Conservation (phyloP, 306 rosid genomes). For the Prunus mira region DNA sequence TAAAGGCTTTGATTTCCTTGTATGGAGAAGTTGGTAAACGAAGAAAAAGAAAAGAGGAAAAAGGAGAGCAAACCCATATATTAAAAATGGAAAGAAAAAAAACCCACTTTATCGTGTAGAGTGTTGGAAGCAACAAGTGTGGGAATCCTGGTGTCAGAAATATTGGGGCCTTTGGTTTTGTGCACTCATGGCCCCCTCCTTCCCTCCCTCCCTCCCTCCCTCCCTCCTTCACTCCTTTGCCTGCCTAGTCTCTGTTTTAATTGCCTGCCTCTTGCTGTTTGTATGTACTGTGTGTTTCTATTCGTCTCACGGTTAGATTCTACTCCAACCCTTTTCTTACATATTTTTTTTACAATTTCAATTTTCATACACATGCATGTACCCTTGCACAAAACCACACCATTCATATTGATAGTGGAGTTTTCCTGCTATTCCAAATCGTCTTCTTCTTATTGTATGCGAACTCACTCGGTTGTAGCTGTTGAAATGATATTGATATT, state of each 20-base stretch:
- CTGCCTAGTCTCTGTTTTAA: background rate
- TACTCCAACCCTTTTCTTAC: slow-evolving; percentile 25
- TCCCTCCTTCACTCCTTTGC: background rate
- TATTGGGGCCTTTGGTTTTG: slow-evolving; percentile 27
- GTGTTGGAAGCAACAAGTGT: slow-evolving; percentile 83
- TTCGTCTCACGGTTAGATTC: slow-evolving; percentile 56
- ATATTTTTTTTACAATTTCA: background rate
- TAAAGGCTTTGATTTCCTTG: slow-evolving; percentile 10
- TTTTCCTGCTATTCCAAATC: background rate
- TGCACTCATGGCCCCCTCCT: background rate
- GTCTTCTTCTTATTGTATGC: background rate
- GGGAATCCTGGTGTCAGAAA: slow-evolving; percentile 76
- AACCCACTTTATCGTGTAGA: slow-evolving; percentile 60
- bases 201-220: background rate
- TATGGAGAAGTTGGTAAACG: slow-evolving; percentile 31
- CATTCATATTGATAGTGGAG: background rate
- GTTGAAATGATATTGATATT: background rate
- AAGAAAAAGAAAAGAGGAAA: slow-evolving; percentile 34
- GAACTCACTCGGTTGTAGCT: background rate
- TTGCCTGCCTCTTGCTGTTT: slow-evolving; percentile 19
- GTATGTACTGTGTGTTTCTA: slow-evolving; percentile 32
- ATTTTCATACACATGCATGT: background rate
- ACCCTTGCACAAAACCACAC: background rate
- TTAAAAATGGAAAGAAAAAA: slow-evolving; percentile 35
- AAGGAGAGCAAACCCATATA: slow-evolving; percentile 3